Evolutionary conservation across 352 stramenopile species (phyloP), one percentile per base, ranked within the genome.

Genomic region (Aphanomyces invadans): DNA sequence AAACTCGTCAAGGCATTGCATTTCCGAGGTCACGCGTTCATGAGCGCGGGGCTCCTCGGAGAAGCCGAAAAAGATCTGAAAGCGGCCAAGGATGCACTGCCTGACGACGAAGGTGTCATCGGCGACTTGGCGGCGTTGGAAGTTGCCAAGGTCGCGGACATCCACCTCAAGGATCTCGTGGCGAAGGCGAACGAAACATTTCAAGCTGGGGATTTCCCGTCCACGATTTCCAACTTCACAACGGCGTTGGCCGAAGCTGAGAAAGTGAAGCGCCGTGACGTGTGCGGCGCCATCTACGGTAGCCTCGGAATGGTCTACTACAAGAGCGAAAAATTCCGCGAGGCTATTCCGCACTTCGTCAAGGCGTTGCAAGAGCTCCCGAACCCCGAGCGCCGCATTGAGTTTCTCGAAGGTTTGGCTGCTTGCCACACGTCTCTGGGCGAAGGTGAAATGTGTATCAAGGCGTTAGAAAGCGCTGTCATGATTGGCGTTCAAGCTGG

Each of bases 401-500:
- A 66, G 25, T 66, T 66, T 23, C 44, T 66, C 21, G 59, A 66
- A 66, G 59, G 28, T 23, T 44, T 66, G 23, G 45, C 59, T 17
- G 59, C 59, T 15, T 66, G 59, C 46, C 59, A 66, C 46, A 66
- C 59, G 28, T 23, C 31, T 12, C 44, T 66, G 17, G 59, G 59
- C 17, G 59, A 66, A 66, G 59, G 33, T n/a, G 59, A 66, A 5
- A 57, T 66, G 46, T 66, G 59, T 39, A 38, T 66, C 28, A 66
- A 66, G 46, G 59, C 59, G n/a, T 38, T 66, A 11, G 59, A 66
- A 46, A 44, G 59, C 42, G 59, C 59, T 9, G 57, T 66, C 46
- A 66, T 66, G 59, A 66, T 66, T 33, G 60, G 60, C 38, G 60
- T 67, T 23, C 60, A 67, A 31, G 60, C 60, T n/a, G 60, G 60